Conservation (phyloP, 176 grass and related monocot species). For the Rhynchospora breviuscula region DNA sequence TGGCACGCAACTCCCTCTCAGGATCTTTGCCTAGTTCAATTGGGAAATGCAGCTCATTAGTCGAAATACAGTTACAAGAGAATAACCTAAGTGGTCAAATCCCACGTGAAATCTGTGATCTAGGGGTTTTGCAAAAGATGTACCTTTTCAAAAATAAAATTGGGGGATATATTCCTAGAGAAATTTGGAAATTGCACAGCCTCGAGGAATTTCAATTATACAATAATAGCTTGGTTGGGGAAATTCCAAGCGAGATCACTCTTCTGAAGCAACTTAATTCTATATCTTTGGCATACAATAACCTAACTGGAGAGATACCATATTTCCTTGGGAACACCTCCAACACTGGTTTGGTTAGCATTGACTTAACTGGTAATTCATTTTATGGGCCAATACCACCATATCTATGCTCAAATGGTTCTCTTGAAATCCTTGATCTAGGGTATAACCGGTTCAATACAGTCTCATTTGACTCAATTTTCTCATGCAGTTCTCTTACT, state of each 20-base stretch:
- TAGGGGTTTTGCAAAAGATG: constrained; percentile 18
- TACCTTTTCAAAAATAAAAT: constrained; percentile 42
- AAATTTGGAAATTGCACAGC: constrained; percentile 36
- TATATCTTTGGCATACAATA: constrained; percentile 36
- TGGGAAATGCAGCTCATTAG: too few relatives aligned
- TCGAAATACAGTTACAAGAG: too few relatives aligned
- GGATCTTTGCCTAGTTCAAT: neutral
- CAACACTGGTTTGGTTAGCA: constrained; percentile 31
- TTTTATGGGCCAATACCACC: constrained; percentile 40
- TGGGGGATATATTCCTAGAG: constrained; percentile 26
- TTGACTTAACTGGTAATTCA: constrained; percentile 40
- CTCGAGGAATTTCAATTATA: constrained; percentile 27
- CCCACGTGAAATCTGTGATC: constrained; percentile 31
- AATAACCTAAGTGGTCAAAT: neutral
- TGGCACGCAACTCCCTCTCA: constrained; percentile 20
- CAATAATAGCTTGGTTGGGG: constrained; percentile 42
- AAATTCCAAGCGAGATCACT: constrained; percentile 37
- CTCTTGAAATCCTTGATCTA: constrained; percentile 35
- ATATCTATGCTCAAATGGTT: constrained; percentile 35
- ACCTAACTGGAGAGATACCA: constrained; percentile 36
- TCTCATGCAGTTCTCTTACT: constrained; percentile 28
- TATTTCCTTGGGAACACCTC: constrained; percentile 34
- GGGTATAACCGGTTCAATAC: constrained; percentile 45
- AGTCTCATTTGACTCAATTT: constrained; percentile 23
- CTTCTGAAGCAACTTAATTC: constrained; percentile 34